Evolutionary conservation across 208 protist genomes (phyloP).

Genomic region (Porcisia hertigi): DNA sequence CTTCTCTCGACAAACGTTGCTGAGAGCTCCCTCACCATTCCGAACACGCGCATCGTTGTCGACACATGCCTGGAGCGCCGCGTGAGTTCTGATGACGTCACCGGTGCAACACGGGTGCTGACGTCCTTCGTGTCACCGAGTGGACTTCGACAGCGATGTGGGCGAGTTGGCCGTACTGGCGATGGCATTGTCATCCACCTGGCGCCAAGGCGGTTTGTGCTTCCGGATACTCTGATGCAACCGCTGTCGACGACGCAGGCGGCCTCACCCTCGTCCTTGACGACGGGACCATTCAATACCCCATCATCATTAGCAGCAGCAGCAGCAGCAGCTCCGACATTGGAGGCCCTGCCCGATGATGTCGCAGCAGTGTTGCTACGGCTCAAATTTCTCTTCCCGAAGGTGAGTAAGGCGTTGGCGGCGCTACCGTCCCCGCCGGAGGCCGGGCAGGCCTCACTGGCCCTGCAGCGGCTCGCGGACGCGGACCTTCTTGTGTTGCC

Average conservation of each 20-base stretch:
- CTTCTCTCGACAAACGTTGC: slow-evolving; percentile 76
- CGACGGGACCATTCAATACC: background rate
- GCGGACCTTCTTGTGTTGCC: slow-evolving; percentile 44
- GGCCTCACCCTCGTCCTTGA: background rate
- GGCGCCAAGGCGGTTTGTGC: slow-evolving; percentile 39
- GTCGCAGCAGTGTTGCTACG: slow-evolving; percentile 50
- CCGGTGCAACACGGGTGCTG: slow-evolving; percentile 47
- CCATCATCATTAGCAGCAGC: background rate
- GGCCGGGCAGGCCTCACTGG: slow-evolving; percentile 25
- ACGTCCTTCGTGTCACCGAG: slow-evolving; percentile 44
- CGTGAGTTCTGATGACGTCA: slow-evolving; percentile 49
- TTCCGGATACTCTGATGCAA: background rate
- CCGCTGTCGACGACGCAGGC: background rate
- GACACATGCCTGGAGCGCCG: slow-evolving; percentile 65
- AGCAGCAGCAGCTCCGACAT: slow-evolving; percentile 1
- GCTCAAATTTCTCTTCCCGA: slow-evolving; percentile 55
- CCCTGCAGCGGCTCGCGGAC: slow-evolving; percentile 51
- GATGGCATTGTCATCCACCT: slow-evolving; percentile 76
- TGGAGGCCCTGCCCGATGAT: slow-evolving; percentile 42
- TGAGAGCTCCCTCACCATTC: slow-evolving; percentile 82
- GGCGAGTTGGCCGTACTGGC: slow-evolving; percentile 66
- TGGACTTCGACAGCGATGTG: slow-evolving; percentile 60
- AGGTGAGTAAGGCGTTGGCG: slow-evolving; percentile 30
- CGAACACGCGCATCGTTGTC: slow-evolving; percentile 65
- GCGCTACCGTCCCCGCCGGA: slow-evolving; percentile 44